Evolutionary conservation across 2,329 filamentous ascomycete genomes (phyloP).

Genomic region (Colletotrichum limetticola): DNA sequence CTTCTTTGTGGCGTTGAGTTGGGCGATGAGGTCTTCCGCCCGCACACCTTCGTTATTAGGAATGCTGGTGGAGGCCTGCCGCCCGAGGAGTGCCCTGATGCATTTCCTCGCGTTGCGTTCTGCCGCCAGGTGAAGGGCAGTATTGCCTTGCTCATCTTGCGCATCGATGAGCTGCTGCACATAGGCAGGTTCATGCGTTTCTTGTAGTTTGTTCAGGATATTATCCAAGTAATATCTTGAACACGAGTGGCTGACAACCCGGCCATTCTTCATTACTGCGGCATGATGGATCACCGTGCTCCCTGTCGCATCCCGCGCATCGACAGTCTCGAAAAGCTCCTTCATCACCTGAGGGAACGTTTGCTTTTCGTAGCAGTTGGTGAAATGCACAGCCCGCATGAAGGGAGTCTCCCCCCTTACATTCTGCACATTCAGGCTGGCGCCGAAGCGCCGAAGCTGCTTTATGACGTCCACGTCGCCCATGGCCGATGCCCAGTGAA

Average conservation of each 20-base stretch:
- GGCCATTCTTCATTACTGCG: conserved; percentile 85
- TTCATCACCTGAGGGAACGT: conserved; percentile 88
- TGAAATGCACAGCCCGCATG: conserved; percentile 95
- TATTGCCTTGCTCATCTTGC: conserved; percentile 89
- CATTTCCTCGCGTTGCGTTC: conserved; percentile 90
- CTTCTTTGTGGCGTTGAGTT: conserved; percentile 75
- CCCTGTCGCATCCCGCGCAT: conserved; percentile 80
- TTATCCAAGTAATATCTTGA: conserved; percentile 94
- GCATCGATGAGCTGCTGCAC: conserved; percentile 83
- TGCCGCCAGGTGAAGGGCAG: conserved; percentile 79
- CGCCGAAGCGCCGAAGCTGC: conserved; percentile 84
- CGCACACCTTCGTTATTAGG: conserved; percentile 84
- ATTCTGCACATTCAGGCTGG: conserved; percentile 77
- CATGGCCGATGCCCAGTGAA: conserved; percentile 99
- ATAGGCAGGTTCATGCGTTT: conserved; percentile 78
- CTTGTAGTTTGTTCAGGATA: conserved; percentile 86
- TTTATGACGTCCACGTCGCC: conserved; percentile 92
- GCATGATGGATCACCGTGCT: conserved; percentile 96
- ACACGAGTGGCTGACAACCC: conserved; percentile 84
- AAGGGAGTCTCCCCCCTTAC: conserved; percentile 86
- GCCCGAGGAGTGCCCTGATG: conserved; percentile 80
- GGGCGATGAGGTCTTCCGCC: conserved; percentile 85
- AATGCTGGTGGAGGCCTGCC: conserved; percentile 86
- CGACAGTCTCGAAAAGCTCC: conserved; percentile 84
- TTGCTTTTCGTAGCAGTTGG: conserved; percentile 94